phyloP scores from a whole-genome alignment of 2,329 filamentous ascomycete species.

The Colletotrichum horii region DNA sequence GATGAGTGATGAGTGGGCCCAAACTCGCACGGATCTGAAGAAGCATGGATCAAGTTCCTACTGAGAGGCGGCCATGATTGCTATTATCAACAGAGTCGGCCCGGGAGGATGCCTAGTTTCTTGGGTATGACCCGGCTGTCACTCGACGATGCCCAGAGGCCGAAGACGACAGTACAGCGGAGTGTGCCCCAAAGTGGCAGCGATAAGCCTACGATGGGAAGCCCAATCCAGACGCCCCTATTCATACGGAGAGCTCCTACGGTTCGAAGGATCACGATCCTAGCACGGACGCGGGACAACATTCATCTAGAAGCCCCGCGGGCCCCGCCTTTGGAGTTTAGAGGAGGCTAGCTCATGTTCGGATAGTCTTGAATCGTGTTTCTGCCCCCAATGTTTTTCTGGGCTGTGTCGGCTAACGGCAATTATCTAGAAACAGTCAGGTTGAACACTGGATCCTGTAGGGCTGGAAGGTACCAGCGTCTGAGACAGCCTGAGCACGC shows the following conservation, averaged over 20 bases:
- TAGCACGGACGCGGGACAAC: not conserved
- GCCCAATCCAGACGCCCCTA: not conserved
- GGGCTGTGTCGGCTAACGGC: not conserved
- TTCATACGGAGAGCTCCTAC: not conserved
- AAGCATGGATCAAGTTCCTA: not conserved
- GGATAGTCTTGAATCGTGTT: not conserved
- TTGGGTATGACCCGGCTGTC: not conserved
- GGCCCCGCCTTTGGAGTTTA: not conserved
- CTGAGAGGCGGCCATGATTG: not conserved
- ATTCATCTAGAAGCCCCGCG: not conserved
- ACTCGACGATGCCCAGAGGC: not conserved
- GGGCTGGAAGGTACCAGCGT: not conserved
- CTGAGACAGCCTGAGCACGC: not conserved
- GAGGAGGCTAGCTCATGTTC: not conserved
- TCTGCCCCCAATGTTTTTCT: not conserved
- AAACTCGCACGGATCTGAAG: not conserved
- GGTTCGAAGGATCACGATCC: not conserved
- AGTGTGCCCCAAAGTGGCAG: not conserved
- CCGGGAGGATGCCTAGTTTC: not conserved
- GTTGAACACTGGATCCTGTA: not conserved
- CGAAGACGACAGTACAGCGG: not conserved
- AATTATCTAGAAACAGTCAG: not conserved
- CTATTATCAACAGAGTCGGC: not conserved
- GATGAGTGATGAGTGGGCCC: not conserved
- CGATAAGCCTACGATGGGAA: not conserved